Base-by-base conservation (phyloP, 495 filamentous ascomycete genomes). In the Jackrogersella minutella region DNA sequence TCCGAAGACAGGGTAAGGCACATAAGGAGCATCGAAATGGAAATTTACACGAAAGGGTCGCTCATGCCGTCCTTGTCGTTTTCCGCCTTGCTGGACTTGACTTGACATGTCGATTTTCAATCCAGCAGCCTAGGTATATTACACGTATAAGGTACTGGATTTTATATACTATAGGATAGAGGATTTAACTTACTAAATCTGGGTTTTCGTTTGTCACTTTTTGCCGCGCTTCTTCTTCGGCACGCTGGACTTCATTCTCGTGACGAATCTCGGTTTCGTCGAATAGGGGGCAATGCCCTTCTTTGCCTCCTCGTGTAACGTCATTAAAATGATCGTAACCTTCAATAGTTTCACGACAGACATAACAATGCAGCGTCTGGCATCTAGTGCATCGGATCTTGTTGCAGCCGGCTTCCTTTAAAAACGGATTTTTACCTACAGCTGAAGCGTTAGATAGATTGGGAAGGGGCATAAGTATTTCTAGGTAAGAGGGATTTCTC, bases 321-420 rank as follows among this genome's bases (percentile, higher is more conserved):
- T 88, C 81, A 46, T 86, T 73, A 58, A 87, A 86, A 66, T 87
- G 83, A 17, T 65, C 54, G 54, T 87, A 84, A 54, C 81, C 75
- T 1, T 5, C 55, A 55, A 78, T 82, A 14, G 80, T 83, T 66
- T 87, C 79, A n/a, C 81, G 83, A 77, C 91, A 95, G 36, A 92
- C 79, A 66, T 93, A 93, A 71, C 90, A 91, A 74, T 91, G 89
- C 1, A 83, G 41, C 31, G 86, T 87, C 3, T 55, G 16, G 64
- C 91, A 94, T 13, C 80, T 79, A 1, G 79, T 77, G 68, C 92
- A 96, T 0, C 70, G 80, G 79, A 96, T 89, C 77, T 93, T 96
- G 75, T 97, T 97, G 78, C 93, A 97, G 8, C 93, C 93, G 30
- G 79, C 74, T 56, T 88, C 84, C 72, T 96, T 97, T 71, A 96